Conservation (phyloP, 495 filamentous ascomycete genomes). For the Chaetomium fimeti region DNA sequence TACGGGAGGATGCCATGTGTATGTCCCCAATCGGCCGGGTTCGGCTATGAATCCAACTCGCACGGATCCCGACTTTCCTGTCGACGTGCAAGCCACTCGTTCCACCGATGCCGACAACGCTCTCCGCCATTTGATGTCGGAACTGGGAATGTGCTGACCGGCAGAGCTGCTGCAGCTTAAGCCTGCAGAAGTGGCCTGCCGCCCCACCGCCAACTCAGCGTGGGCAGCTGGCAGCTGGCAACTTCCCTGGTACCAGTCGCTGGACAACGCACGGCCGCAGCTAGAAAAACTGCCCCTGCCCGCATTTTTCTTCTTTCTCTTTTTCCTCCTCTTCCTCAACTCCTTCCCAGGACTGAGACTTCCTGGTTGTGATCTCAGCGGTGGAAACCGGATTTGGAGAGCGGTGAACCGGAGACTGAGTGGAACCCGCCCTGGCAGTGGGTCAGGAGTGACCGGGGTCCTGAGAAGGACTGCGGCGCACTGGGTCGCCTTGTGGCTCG, state of each 20-base stretch:
- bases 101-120: neutral
- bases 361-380: neutral
- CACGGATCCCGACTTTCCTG: neutral
- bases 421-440: constrained; percentile 11
- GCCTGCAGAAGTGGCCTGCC: constrained; percentile 22
- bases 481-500: constrained; percentile 19
- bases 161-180: neutral
- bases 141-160: constrained; percentile 10
- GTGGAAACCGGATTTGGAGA: constrained; percentile 16
- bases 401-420: constrained; percentile 9
- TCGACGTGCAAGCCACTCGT: constrained; percentile 6
- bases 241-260: constrained; percentile 11
- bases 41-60: neutral
- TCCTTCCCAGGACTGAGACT: constrained; percentile 5
- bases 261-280: constrained; percentile 1
- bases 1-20: neutral
- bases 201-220: constrained; percentile 38
- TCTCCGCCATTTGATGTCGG: constrained; percentile 16
- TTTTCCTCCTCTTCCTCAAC: neutral
- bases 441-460: constrained; percentile 22
- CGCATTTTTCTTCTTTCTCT: constrained; percentile 5
- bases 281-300: constrained; percentile 21
- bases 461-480: constrained; percentile 9
- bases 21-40: neutral
- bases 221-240: constrained; percentile 18